These are phyloP conservation scores for Gyromitra esculenta DNA, from an alignment of 2,329 filamentous ascomycete genomes.

Conservation along the genomic window DNA sequence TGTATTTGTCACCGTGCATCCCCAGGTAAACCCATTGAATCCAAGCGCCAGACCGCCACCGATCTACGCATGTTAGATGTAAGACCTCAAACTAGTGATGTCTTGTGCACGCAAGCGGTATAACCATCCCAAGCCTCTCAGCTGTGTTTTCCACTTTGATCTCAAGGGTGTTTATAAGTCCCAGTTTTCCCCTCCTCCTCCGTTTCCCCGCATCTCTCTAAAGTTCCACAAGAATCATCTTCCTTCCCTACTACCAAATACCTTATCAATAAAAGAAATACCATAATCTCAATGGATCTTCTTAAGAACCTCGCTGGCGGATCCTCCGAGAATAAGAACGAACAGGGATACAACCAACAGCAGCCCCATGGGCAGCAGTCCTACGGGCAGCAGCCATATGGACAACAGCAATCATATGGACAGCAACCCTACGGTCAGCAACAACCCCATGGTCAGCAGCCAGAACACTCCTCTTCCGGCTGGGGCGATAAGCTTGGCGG, in stretches of 20 bases:
- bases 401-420: slow-evolving; percentile 37
- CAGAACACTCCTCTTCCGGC: slow-evolving; percentile 27
- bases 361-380: slow-evolving; percentile 46
- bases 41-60: slow-evolving; percentile 29
- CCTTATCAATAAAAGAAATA: slow-evolving; percentile 10
- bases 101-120: slow-evolving; percentile 12
- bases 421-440: slow-evolving; percentile 44
- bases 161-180: slow-evolving; percentile 41
- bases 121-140: slow-evolving; percentile 13
- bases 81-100: slow-evolving; percentile 30
- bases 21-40: slow-evolving; percentile 2
- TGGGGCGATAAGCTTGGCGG: slow-evolving; percentile 40
- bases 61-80: slow-evolving; percentile 13
- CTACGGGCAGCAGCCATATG: slow-evolving; percentile 55
- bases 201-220: slow-evolving; percentile 33
- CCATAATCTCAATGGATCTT: slow-evolving; percentile 65
- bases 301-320: slow-evolving; percentile 66
- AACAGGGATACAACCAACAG: slow-evolving; percentile 56
- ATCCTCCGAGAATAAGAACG: slow-evolving; percentile 60
- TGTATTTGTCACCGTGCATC: slow-evolving; percentile 20
- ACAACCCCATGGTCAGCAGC: slow-evolving; percentile 11
- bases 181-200: slow-evolving; percentile 20
- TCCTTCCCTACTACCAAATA: slow-evolving; percentile 22
- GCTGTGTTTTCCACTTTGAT: slow-evolving; percentile 20
- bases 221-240: slow-evolving; percentile 1